These are phyloP conservation scores for Eutrema japonicum DNA, from an alignment of 345 rosid genomes.

Conservation along the genomic window DNA sequence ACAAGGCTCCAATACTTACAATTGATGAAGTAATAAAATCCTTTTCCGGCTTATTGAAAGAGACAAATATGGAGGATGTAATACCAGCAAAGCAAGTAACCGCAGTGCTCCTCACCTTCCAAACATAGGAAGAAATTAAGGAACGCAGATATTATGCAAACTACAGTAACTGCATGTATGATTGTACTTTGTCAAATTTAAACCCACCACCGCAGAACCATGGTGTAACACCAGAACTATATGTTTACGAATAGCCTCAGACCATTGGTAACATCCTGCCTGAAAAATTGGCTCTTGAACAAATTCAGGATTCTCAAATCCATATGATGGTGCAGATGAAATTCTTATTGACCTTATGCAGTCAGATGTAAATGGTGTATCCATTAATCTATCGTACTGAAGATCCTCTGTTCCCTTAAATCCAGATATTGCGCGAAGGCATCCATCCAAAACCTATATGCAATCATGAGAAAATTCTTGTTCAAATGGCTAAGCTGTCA, in stretches of 20 bases:
- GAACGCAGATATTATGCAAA: constrained; percentile 29
- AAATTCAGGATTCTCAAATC: constrained; percentile 50
- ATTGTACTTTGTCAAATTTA: constrained; percentile 24
- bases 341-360: constrained; percentile 69
- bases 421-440: constrained; percentile 91
- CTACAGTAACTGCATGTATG: constrained; percentile 15
- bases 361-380: constrained; percentile 83
- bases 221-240: constrained; percentile 67
- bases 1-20: constrained; percentile 53
- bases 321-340: constrained; percentile 91
- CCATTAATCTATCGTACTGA: constrained; percentile 64
- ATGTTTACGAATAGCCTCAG: constrained; percentile 69
- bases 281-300: constrained; percentile 48
- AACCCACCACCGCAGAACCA: constrained; percentile 78
- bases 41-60: constrained; percentile 60
- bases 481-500: constrained; percentile 19
- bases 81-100: constrained; percentile 95
- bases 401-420: constrained; percentile 90
- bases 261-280: constrained; percentile 74
- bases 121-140: constrained; percentile 26
- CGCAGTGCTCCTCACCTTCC: constrained; percentile 83
- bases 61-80: constrained; percentile 72
- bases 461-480: constrained; percentile 31
- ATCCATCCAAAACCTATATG: constrained; percentile 84
- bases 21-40: constrained; percentile 68